Evolutionary conservation across 208 protist genomes (phyloP), one percentile per base, ranked within the genome.

Genomic region (Polymyxa betae): DNA sequence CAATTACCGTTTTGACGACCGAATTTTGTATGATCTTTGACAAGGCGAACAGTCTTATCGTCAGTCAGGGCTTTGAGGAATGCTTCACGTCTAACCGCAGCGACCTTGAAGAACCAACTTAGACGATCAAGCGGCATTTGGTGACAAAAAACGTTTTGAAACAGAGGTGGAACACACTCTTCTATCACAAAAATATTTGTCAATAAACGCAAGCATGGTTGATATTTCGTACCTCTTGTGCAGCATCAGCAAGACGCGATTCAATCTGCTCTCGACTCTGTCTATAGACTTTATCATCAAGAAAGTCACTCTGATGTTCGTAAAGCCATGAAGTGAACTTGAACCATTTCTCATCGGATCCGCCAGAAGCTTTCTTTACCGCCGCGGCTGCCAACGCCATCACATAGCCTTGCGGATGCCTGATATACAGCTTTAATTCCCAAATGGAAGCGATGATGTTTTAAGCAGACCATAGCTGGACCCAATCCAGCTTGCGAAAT

Each of bases 321-420:
- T 32, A 66, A 16, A 66, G 54, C 54, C 20, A 16, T 32, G 16
- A 16, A 16, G 54, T 66, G 54, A 32, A 66, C 54, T 66, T 66
- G 54, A 32, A 66, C 54, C 54, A 66, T 16, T 16, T 29, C 20
- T 66, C 54, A 66, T 16, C 20, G 16, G 20, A 32, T 66, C 29
- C 20, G 54, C 54, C 20, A 16, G 54, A 66, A 66, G n/a, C n/a
- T n/a, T n/a, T n/a, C n/a, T n/a, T 16, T 32, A 66, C 54, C 20
- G 54, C 54, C 54, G 29, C 54, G 29, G 54, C 54, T 16, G 54
- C 54, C 54, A 66, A 29, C 54, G 54, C 54, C 54, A 66, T 66
- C 54, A 66, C 54, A 66, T 66, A 66, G 54, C 20, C 54, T 29
- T 66, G 54, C 54, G 54, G 54, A 29, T 66, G 54, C 54, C 54